These are phyloP conservation scores for Castanospermum australe DNA, from an alignment of 306 rosid genomes.

Conservation along the genomic window DNA sequence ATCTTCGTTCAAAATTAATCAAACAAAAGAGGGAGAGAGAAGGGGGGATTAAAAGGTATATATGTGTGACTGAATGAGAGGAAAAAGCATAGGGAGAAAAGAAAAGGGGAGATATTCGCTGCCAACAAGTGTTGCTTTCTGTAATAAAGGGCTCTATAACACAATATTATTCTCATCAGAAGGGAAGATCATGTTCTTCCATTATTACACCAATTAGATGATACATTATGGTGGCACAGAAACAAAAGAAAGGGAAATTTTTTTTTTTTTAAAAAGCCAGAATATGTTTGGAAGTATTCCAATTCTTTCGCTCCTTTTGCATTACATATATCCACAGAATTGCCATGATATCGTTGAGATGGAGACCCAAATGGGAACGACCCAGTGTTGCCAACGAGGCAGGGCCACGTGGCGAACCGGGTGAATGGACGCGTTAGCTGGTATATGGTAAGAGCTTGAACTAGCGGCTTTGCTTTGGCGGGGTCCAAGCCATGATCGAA, in stretches of 20 bases:
- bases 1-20: not conserved
- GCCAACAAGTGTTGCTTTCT: constrained; percentile 51
- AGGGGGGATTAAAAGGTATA: constrained; percentile 4
- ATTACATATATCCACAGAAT: constrained; percentile 15
- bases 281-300: constrained; percentile 54
- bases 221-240: constrained; percentile 51
- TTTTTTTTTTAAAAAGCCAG: constrained; percentile 44
- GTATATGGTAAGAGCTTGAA: not conserved
- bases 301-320: not conserved
- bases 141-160: constrained; percentile 37
- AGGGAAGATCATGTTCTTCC: constrained; percentile 47
- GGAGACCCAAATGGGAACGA: not conserved
- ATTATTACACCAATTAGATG: constrained; percentile 63
- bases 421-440: constrained; percentile 8
- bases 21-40: not conserved
- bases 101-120: constrained; percentile 55
- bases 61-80: constrained; percentile 7
- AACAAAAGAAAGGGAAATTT: constrained; percentile 34
- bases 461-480: constrained; percentile 4
- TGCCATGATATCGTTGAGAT: not conserved
- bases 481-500: constrained; percentile 49
- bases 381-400: not conserved
- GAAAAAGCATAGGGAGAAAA: constrained; percentile 21
- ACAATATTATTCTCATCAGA: constrained; percentile 57
- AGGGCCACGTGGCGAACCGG: constrained; percentile 12